Base-by-base conservation (phyloP, 768 basidiomycete genomes). In the Suillus sp. region DNA sequence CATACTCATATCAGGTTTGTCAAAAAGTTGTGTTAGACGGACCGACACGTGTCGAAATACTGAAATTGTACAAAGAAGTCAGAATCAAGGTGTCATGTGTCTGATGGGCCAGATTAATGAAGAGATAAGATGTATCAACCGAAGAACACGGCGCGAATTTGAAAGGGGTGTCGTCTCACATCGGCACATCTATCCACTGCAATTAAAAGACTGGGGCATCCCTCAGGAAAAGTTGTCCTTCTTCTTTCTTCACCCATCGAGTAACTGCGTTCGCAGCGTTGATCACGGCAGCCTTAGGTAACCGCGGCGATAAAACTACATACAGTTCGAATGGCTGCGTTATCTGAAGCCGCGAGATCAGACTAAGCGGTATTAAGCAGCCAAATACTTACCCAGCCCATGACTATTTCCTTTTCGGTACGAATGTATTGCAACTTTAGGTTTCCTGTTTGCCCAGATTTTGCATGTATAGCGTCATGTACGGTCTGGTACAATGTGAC, bases 241-340 rank as follows among this genome's bases (percentile, higher is more conserved):
- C 96, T 70, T 97, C 93, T 68, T 87, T 90, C 81, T 92, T 90
- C 6, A 97, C 88, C 96, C 96, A 99, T 18, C 89, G 81, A 25
- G 89, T 88, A 30, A 98, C 90, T 1, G 89, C 83, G 72, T 98
- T 96, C 9, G 96, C 97, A 5, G 95, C 92, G 14, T 88, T 86
- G 16, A 98, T 88, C 1, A 86, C 89, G 0, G 92, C 94, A 58
- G 88, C 89, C 81, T 98, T 98, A 7, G 96, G 93, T 59, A 98
- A 72, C 55, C 84, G 81, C 11, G 93, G 92, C 1, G 94, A 92
- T 16, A 96, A 74, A 0, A 91, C 82, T 57, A 96, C 77, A 72
- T 97, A 99, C 18, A 99, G 77, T 74, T 99, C 97, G 71, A 97
- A 98, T 0, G 90, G 89, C 70, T 95, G 91, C 0, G 96, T 97